A percentile compares a stretch with the other conserved stretches of the same genome.
Evolutionary conservation across 78 protist genomes (phyloP).

Genomic region (Cavenderia fasciculata): DNA sequence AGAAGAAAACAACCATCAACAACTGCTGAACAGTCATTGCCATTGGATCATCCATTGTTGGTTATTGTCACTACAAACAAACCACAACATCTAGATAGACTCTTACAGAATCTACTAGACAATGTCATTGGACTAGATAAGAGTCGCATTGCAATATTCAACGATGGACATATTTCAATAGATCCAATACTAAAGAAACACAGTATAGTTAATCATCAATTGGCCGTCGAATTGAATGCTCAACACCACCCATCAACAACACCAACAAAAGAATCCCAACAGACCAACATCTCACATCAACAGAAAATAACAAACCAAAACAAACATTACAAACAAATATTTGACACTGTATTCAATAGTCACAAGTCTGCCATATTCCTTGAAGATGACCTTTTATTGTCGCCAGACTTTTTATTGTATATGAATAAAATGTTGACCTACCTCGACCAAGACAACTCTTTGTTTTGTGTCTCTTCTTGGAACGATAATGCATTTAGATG

Average conservation of each 20-base stretch:
- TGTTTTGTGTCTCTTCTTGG: slow-evolving; percentile 90
- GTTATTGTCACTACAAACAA: slow-evolving; percentile 49
- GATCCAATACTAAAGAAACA: neutral
- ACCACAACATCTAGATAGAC: slow-evolving; percentile 42
- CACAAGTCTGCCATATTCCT: slow-evolving; percentile 5
- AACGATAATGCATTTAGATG: slow-evolving; percentile 89
- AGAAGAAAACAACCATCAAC: too few relatives aligned
- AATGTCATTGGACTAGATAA: neutral
- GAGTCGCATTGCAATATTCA: slow-evolving; percentile 12
- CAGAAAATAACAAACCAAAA: slow-evolving; percentile 29
- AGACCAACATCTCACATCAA: neutral
- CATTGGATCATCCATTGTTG: slow-evolving; percentile 26
- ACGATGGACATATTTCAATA: slow-evolving; percentile 18
- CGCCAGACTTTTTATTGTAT: slow-evolving; percentile 88
- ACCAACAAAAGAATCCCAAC: neutral
- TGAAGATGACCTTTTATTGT: slow-evolving; percentile 85
- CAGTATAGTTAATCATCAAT: neutral
- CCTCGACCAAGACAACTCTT: slow-evolving; percentile 69
- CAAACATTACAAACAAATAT: neutral
- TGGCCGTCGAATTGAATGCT: too few relatives aligned
- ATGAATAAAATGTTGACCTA: slow-evolving; percentile 67
- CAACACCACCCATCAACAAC: neutral
- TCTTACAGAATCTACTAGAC: neutral
- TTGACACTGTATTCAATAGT: neutral
- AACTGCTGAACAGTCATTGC: too few relatives aligned